Evolutionary conservation across 495 filamentous ascomycete genomes (phyloP), one percentile per base, ranked within the genome.

Genomic region (Aspergillus ostianus): DNA sequence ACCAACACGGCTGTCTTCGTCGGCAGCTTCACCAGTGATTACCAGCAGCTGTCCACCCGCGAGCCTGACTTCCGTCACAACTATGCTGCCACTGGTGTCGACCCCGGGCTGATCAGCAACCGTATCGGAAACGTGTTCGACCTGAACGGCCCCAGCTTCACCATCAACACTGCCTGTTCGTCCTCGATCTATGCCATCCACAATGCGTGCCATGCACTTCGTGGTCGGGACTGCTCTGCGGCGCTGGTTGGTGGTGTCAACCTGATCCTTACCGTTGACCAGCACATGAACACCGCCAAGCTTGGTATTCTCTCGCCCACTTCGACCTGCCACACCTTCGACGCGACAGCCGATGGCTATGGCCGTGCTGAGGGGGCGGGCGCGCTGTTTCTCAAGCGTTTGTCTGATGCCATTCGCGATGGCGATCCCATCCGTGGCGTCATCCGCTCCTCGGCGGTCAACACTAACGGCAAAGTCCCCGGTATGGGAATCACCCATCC

Each of bases 361-460:
- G 64, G 55, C 4, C 69, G 70, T 6, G 78, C 64, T 2, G 78
- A 81, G 21, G 78, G 68, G 10, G 54, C 75, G 2, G 61, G 49
- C 8, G 60, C 67, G 0, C 5, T 80, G 4, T 62, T 69, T 44
- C 47, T 80, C 4, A 80, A 81, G 47, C 64, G 59, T 4, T 58
- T 77, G 4, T 18, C 30, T 12, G 67, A 71, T 30, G 78, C 78
- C 2, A 52, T 77, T 3, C 27, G 50, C 1, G 69, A 72, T 23
- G 65, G 66, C 18, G 73, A 80, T 54, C 59, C 60, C 0, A 73
- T 81, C 27, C 68, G 70, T 3, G 70, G 70, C 2, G 56, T 82
- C 9, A 76, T 84, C 26, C 66, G 75, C 6, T 66, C 62, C 2
- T 71, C 68, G 4, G 69, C 77, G 0, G 64, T 83, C 21, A 90